Evolutionary conservation across 306 rosid species (phyloP).

Genomic region (Rosa lucieae): DNA sequence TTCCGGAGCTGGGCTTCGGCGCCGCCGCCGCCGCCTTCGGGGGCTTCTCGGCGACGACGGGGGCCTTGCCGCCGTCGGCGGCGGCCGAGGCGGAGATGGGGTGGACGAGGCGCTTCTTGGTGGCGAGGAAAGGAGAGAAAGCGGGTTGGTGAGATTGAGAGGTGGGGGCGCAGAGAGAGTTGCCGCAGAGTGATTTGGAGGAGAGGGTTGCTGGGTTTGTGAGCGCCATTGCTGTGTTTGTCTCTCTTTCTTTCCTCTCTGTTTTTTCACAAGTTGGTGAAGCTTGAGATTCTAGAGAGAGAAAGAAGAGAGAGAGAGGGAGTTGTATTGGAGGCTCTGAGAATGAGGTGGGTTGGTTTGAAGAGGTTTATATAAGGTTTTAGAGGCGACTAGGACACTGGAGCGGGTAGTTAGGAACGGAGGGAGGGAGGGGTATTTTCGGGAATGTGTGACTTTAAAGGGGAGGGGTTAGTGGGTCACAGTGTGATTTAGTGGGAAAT

Average conservation of each 20-base stretch:
- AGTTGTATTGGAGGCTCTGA: conserved; percentile 18
- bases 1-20: conserved; percentile 16
- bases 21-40: background rate
- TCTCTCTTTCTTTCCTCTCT: background rate
- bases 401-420: conserved; percentile 9
- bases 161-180: conserved; percentile 19
- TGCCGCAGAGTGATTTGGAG: conserved; percentile 44
- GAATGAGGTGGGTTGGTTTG: conserved; percentile 13
- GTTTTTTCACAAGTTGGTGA: background rate
- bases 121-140: conserved; percentile 29
- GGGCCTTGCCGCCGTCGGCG: conserved; percentile 37
- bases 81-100: conserved; percentile 65
- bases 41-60: conserved; percentile 25
- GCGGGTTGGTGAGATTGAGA: conserved; percentile 48
- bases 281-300: conserved; percentile 12
- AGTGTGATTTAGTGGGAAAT: background rate
- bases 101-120: conserved; percentile 24
- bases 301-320: background rate
- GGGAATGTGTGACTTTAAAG: background rate
- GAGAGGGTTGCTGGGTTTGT: conserved; percentile 48
- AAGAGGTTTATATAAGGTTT: conserved; percentile 23
- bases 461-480: background rate
- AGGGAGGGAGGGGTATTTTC: conserved; percentile 6
- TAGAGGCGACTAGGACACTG: background rate
- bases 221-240: conserved; percentile 44